Evolutionary conservation across 1,284 basidiomycete genomes (phyloP), one percentile per base, ranked within the genome.

Genomic region (Erythrobasidium hasegawianum): DNA sequence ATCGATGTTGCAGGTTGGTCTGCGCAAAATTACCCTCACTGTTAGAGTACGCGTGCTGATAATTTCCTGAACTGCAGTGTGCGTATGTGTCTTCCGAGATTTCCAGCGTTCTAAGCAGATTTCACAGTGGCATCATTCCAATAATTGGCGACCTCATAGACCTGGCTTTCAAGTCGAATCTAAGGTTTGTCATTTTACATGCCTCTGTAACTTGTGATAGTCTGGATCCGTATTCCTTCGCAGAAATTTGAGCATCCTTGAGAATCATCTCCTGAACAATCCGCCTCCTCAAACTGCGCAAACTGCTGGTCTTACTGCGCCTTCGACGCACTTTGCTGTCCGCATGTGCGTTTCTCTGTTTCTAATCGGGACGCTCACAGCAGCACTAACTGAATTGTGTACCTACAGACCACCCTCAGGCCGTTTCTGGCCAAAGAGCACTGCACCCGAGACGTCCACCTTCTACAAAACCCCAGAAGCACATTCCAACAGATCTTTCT

Each of bases 111-210:
- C n/a, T n/a, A n/a, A n/a, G n/a, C n/a, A n/a, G n/a, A n/a, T n/a
- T n/a, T n/a, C n/a, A 24, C 38, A 65, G 62, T 33, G 62, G 62
- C 2, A 24, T 65, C 9, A 47, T 65, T 16, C 62, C 62, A 7
- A 57, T 65, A 18, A 47, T 65, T 9, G 62, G 62, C 10, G 62
- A 65, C 22, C 62, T 65, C 0, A 38, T 65, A n/a, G 62, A 65
- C 29, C 11, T 65, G 14, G 62, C 62, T 18, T 65, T 65, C 62
- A 65, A 65, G 38, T 57, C 55, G 1, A 65, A 65, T 33, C 26
- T 65, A 38, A 24, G 62, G 61, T 64, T 24, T 5, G 38, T 43
- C n/a, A 13, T 24, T 26, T 2, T 14, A 20, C n/a, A 18, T 59
- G n/a, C n/a, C n/a, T n/a, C n/a, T n/a, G n/a, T n/a, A n/a, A n/a